Evolutionary conservation across 2,329 filamentous ascomycete genomes (phyloP), one percentile per base, ranked within the genome.

Genomic region (Colletotrichum sp.): DNA sequence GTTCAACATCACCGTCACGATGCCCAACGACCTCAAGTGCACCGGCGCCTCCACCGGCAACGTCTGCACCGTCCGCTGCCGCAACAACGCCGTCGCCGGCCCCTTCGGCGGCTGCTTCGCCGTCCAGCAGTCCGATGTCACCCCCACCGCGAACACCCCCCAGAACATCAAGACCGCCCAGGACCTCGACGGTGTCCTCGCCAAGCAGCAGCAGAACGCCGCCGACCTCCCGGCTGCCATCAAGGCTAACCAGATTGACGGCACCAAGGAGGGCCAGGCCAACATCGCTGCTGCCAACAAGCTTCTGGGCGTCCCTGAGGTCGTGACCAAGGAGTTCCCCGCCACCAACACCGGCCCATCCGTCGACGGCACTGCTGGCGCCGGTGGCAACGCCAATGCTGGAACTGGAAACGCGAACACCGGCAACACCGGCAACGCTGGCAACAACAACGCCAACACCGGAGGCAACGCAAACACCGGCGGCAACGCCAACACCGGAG

Each of bases 21-120:
- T 91, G 87, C 89, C 89, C 3, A 76, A 83, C 31, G 79, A 85
- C 55, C 81, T 90, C 38, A 81, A 82, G 61, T 90, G 89, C 80
- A 84, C 82, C 31, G 89, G 89, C 75, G 87, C 82, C 9, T 90
- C 90, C 0, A 90, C 89, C 3, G 90, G 91, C 57, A 88, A 90
- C 69, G 78, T 91, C 51, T 90, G 89, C 84, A 91, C 89, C 1
- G 84, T 91, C 24, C 87, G 90, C 43, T 91, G 90, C 84, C 85
- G 89, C 24, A 92, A 92, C 83, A 89, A 87, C 70, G 88, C 89
- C 6, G 81, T 87, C 5, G 88, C 88, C 12, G 89, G 89, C 6
- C 89, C 89, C 15, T 91, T 91, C 69, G 88, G 88, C 51, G 87
- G 90, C 65, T 92, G 90, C 81, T 88, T 91, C 79, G 82, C 89